Evolutionary conservation across 768 basidiomycete genomes (phyloP), one percentile per base, ranked within the genome.

Genomic region (Kwoniella sp.): DNA sequence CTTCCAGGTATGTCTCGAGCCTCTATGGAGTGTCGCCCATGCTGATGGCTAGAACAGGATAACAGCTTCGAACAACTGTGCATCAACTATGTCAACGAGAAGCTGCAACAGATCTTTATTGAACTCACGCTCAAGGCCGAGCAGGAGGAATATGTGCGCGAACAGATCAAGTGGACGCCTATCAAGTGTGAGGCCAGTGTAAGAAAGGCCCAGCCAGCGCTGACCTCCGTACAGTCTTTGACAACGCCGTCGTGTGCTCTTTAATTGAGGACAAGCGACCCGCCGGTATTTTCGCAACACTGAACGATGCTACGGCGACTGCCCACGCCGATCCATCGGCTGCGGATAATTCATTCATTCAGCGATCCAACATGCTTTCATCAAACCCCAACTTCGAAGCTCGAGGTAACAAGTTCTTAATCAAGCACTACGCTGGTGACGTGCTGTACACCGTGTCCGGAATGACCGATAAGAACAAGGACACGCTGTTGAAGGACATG

Each of bases 401-500:
- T 12, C 87, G 95, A 41, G 95, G 95, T 11, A 76, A 85, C 12
- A 91, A 99, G 71, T 99, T 98, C 78, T 75, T 99, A 45, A 86
- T 99, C 58, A 86, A 84, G 67, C 95, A 99, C 70, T 99, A 98
- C 69, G 95, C 95, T 17, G 95, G 95, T 63, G 95, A 98, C 68
- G 95, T 99, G 57, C 88, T 90, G 83, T 99, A 99, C 78, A 95
- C 92, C 57, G 84, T 98, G 11, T 73, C 86, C 6, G 95, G 95
- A 2, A 99, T 99, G 93, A 98, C 95, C 14, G 95, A 99, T 76
- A 99, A 99, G 81, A 99, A 99, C 79, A 99, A 99, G 80, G 95
- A 99, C 67, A 83, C 89, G 1, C 79, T 99, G 45, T 81, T 91
- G 75, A 98, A 96, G 73, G 95, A 98, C 70, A 77, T 98, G 15